These are phyloP conservation scores for Beauveria sp. DNA, from an alignment of 2,329 filamentous ascomycete genomes.

Conservation along the genomic window DNA sequence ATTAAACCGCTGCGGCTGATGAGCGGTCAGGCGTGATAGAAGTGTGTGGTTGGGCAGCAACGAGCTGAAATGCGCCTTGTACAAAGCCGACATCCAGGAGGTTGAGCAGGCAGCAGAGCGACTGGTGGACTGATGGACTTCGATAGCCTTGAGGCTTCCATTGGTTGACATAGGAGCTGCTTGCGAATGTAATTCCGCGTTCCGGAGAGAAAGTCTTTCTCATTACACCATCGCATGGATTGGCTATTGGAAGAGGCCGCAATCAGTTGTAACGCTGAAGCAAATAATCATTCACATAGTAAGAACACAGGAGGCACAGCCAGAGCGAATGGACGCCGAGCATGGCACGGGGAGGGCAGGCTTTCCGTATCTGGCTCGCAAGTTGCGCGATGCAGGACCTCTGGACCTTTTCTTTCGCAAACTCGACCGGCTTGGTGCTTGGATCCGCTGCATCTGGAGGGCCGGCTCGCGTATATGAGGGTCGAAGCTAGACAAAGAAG, in stretches of 20 bases:
- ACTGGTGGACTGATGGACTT: background rate
- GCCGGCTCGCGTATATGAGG: background rate
- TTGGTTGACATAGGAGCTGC: too few relatives aligned
- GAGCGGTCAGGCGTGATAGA: background rate
- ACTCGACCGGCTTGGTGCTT: conserved; percentile 1
- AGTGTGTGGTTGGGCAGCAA: background rate
- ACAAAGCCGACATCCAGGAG: background rate
- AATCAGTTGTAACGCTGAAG: background rate
- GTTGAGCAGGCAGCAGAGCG: background rate
- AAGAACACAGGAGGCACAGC: background rate
- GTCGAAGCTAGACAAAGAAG: background rate
- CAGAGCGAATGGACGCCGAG: background rate
- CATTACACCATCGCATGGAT: too few relatives aligned
- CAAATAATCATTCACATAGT: background rate
- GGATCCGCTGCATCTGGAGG: conserved; percentile 10
- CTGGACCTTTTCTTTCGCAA: conserved; percentile 9
- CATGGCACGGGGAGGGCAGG: background rate
- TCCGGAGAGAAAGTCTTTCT: too few relatives aligned
- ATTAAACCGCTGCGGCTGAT: background rate
- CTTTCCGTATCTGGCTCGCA: background rate
- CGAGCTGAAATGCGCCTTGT: background rate
- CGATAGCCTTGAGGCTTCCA: background rate
- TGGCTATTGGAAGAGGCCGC: background rate
- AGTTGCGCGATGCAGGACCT: conserved; percentile 5
- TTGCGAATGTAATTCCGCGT: too few relatives aligned